phyloP scores from a whole-genome alignment of 345 rosid genomes.

The Lagerstroemia speciosa region DNA sequence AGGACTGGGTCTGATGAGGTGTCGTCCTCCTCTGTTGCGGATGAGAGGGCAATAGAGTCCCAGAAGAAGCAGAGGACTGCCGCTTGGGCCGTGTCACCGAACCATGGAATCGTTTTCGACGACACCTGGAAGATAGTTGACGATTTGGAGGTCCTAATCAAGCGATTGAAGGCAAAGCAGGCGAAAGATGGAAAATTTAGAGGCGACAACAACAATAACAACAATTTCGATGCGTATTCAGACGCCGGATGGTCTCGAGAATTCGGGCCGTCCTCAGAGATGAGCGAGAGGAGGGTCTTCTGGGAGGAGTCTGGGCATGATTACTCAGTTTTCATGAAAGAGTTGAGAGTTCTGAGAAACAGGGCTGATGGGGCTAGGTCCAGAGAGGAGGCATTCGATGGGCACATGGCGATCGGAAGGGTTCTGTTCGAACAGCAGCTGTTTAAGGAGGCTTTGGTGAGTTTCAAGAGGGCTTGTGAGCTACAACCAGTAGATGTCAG shows the following conservation, averaged over 20 bases:
- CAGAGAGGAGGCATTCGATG: slow-evolving; percentile 96
- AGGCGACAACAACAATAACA: slow-evolving; percentile 36
- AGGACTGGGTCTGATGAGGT: slow-evolving; percentile 41
- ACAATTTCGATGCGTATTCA: slow-evolving; percentile 65
- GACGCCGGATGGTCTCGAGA: slow-evolving; percentile 99
- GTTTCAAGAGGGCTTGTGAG: slow-evolving; percentile 94
- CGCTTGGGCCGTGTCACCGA: slow-evolving; percentile 95
- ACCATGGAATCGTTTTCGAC: slow-evolving; percentile 88
- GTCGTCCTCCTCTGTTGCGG: slow-evolving; percentile 68
- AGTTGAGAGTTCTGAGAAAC: slow-evolving; percentile 72
- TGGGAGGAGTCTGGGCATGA: slow-evolving; percentile 90
- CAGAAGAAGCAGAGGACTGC: slow-evolving; percentile 92
- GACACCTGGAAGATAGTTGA: slow-evolving; percentile 94
- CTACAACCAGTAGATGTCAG: slow-evolving; percentile 86
- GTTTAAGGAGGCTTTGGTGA: slow-evolving; percentile 76
- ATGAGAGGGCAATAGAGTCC: slow-evolving; percentile 61
- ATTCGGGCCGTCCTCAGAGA: slow-evolving; percentile 64
- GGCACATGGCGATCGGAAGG: slow-evolving; percentile 91
- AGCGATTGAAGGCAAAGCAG: slow-evolving; percentile 78
- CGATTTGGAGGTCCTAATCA: slow-evolving; percentile 84
- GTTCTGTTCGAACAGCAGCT: slow-evolving; percentile 80
- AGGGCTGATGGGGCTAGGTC: slow-evolving; percentile 89
- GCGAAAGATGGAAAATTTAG: slow-evolving; percentile 75
- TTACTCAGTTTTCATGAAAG: slow-evolving; percentile 61
- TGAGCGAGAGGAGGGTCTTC: slow-evolving; percentile 64